These are phyloP conservation scores for Eucalyptus regnans DNA, from an alignment of 345 rosid genomes.

Conservation along the genomic window DNA sequence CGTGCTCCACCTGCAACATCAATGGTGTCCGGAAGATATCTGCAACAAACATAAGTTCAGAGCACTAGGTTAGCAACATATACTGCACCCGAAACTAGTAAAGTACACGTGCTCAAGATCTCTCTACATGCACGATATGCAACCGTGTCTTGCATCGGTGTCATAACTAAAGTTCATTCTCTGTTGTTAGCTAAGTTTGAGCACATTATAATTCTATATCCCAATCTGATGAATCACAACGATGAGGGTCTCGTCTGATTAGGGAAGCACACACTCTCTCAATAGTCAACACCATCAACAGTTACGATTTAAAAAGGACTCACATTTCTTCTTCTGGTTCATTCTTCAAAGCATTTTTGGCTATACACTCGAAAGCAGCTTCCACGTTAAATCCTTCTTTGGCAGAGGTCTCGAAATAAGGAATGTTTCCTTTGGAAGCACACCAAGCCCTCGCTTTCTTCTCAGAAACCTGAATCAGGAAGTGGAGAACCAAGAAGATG, in stretches of 20 bases:
- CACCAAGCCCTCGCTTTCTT: slow-evolving; percentile 95
- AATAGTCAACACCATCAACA: background rate
- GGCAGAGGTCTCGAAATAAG: slow-evolving; percentile 89
- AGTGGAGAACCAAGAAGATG: background rate
- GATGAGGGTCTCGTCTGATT: background rate
- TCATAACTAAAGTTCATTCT: background rate
- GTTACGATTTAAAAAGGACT: background rate
- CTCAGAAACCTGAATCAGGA: slow-evolving; percentile 56
- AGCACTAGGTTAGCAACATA: background rate
- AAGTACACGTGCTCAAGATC: background rate
- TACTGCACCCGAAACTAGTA: background rate
- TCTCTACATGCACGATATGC: background rate
- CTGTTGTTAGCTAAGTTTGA: background rate
- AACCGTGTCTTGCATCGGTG: background rate
- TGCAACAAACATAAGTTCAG: slow-evolving; percentile 4
- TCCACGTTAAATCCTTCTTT: slow-evolving; percentile 91
- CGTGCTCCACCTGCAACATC: slow-evolving; percentile 47
- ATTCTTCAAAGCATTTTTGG: slow-evolving; percentile 80
- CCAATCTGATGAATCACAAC: background rate
- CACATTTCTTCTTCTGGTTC: slow-evolving; percentile 87
- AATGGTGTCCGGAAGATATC: slow-evolving; percentile 72
- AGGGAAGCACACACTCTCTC: background rate
- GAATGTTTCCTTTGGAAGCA: slow-evolving; percentile 89
- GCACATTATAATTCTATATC: background rate
- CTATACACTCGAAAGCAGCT: slow-evolving; percentile 70